phyloP scores from a whole-genome alignment of 305 asterid genomes.

The Fraxinus baroniana region DNA sequence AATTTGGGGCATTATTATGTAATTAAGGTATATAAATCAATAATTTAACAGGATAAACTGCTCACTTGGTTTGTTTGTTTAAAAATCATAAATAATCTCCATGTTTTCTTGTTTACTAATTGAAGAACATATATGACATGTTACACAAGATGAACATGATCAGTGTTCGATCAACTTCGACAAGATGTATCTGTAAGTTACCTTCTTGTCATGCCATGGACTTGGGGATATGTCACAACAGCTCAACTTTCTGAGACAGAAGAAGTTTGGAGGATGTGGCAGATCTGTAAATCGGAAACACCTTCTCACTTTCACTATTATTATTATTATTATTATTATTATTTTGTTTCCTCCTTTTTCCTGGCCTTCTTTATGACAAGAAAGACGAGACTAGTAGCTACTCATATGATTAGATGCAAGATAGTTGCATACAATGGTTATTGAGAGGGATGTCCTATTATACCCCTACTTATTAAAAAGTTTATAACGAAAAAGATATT shows the following conservation, averaged over 20 bases:
- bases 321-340: not conserved
- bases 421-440: not conserved
- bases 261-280: not conserved
- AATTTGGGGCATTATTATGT: not conserved
- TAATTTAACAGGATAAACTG: not conserved
- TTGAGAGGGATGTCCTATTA: not conserved
- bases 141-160: not conserved
- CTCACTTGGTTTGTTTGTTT: not conserved
- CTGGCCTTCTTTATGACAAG: not conserved
- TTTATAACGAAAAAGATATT: not conserved
- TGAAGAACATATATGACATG: not conserved
- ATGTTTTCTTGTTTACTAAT: not conserved
- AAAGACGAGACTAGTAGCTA: not conserved
- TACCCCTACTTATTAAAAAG: not conserved
- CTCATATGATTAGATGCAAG: not conserved
- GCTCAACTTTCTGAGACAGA: not conserved
- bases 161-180: not conserved
- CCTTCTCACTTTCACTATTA: not conserved
- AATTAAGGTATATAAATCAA: not conserved
- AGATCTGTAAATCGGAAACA: not conserved
- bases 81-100: not conserved
- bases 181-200: not conserved
- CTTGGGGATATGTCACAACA: not conserved
- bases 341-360: not conserved
- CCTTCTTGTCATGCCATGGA: not conserved